Conservation (phyloP, 2,329 filamentous ascomycete species). For the Alternaria burnsii region DNA sequence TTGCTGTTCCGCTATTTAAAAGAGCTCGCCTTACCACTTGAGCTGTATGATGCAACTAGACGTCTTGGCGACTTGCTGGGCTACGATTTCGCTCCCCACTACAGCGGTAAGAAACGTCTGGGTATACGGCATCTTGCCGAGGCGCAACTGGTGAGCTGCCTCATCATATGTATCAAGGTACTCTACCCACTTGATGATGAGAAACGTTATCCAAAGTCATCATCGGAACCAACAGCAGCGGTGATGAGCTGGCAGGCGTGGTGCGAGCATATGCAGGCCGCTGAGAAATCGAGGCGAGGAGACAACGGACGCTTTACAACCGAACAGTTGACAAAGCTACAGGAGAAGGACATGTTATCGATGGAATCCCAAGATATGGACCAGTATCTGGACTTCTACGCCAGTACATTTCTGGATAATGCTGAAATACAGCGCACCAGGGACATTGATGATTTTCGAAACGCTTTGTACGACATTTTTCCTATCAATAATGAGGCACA, state of each 20-base stretch:
- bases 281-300: slow-evolving; percentile 12
- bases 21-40: slow-evolving; percentile 77
- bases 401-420: slow-evolving; percentile 66
- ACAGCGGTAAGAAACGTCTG: slow-evolving; percentile 33
- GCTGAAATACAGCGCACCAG: slow-evolving; percentile 46
- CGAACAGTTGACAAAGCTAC: slow-evolving; percentile 61
- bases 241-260: slow-evolving; percentile 77
- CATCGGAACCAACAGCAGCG: slow-evolving; percentile 66
- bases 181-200: slow-evolving; percentile 76
- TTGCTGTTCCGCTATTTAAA: slow-evolving; percentile 75
- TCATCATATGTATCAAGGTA: slow-evolving; percentile 81
- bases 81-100: slow-evolving; percentile 67
- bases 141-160: slow-evolving; percentile 71
- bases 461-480: slow-evolving; percentile 54
- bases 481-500: slow-evolving; percentile 36
- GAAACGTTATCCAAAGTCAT: slow-evolving; percentile 59
- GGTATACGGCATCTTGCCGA: slow-evolving; percentile 66
- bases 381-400: slow-evolving; percentile 82
- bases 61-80: slow-evolving; percentile 62
- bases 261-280: slow-evolving; percentile 50
- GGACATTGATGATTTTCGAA: slow-evolving; percentile 52
- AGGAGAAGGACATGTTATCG: slow-evolving; percentile 67
- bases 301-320: slow-evolving; percentile 38
- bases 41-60: slow-evolving; percentile 68
- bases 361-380: slow-evolving; percentile 72